Base-by-base conservation (phyloP, 2,329 filamentous ascomycete genomes). In the Alternaria novae-zelandiae region DNA sequence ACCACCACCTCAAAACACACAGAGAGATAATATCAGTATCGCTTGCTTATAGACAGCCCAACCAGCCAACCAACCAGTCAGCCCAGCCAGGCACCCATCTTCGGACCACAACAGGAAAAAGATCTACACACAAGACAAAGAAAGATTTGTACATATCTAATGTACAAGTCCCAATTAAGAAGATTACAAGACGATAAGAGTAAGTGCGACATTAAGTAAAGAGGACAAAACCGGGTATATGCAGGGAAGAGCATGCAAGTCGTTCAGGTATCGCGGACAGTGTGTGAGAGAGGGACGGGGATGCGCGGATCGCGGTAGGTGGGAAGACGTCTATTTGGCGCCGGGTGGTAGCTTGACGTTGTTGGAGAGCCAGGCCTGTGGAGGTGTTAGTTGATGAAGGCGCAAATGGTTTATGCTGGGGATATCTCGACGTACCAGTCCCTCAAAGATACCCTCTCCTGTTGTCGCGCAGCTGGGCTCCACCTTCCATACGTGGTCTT, bases 401-500 rank as follows among this genome's bases (percentile, higher is more conserved):
- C 7, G 20, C 49, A 32, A 15, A 28, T 23, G 6, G 26, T 15
- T 32, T 32, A 10, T 17, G 12, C 30, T 32, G 12, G 30, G 30
- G 30, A 32, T 12, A 15, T 32, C 30, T 12, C 3, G 15, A 71
- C 77, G 21, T 77, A 81, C 80, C 68, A 86, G 73, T 59, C 84
- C 84, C 74, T 86, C 84, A 61, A 86, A 86, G 71, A 86, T 86
- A 46, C 81, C 84, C 71, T 85, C 84, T 68, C 84, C 84, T 20
- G 84, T 85, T 50, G 83, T 85, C 53, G 84, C 84, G 69, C 84
- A 86, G 72, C 83, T 85, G 55, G 84, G 84, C 79, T 86, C 83
- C 60, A 86, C 84, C 72, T 86, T 86, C 84, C 84, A 86, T 36
- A 82, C 81, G 70, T 85, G 84, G 72, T 85, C 81, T 70, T 82